Conservation (phyloP, 345 rosid genomes). For the Draba incana region DNA sequence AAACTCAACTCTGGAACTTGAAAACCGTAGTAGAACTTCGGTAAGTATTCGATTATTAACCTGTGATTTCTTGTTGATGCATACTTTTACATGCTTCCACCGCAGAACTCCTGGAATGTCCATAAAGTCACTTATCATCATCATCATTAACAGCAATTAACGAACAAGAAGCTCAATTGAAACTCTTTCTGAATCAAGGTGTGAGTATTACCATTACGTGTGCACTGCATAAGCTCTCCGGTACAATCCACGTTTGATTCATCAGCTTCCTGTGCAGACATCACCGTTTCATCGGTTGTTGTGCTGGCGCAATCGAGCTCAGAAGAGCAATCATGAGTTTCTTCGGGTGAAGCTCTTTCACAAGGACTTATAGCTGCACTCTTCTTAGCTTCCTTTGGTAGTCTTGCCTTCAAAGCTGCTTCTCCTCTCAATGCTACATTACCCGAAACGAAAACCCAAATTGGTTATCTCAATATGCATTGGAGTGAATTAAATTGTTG, state of each 20-base stretch:
- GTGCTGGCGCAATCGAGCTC: slow-evolving; percentile 26
- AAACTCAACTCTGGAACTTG: slow-evolving; percentile 1
- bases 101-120: slow-evolving; percentile 60
- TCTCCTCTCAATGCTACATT: slow-evolving; percentile 90
- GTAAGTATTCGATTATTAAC: slow-evolving; percentile 35
- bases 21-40: neutral
- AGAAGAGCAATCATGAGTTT: slow-evolving; percentile 43
- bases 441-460: neutral
- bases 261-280: slow-evolving; percentile 30
- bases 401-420: slow-evolving; percentile 71
- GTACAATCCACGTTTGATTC: slow-evolving; percentile 53
- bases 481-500: too few species aligned
- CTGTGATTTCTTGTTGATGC: slow-evolving; percentile 82
- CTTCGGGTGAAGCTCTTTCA: slow-evolving; percentile 61
- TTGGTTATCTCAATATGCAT: too few species aligned
- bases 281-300: slow-evolving; percentile 13
- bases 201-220: slow-evolving; percentile 65
- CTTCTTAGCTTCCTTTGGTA: slow-evolving; percentile 88
- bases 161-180: neutral
- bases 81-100: slow-evolving; percentile 62
- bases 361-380: slow-evolving; percentile 84
- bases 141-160: neutral
- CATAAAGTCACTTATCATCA: slow-evolving; percentile 21
- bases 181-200: neutral
- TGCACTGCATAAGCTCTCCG: slow-evolving; percentile 75